Evolutionary conservation across 257 asterid genomes (phyloP), one percentile per base, ranked within the genome.

Genomic region (Solanum commersonii): DNA sequence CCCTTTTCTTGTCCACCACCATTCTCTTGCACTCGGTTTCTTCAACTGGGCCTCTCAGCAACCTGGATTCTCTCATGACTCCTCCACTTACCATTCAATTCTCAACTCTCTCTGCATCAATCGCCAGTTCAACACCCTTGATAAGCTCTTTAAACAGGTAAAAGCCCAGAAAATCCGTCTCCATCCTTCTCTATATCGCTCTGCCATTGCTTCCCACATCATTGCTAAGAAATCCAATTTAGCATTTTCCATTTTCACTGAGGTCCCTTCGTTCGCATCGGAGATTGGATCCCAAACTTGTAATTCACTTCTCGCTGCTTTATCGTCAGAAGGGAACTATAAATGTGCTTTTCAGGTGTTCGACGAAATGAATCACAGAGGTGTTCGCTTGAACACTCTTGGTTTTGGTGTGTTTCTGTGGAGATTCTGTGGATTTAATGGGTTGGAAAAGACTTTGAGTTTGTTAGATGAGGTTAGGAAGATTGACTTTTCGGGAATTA

Each of bases 31-130:
- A 25, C 88, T 92, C 74, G 99, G 99, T 79, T 96, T 96, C 96
- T 95, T 96, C 93, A 93, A 95, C 90, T 96, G 99, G 99, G 98
- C 98, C 5, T 90, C 99, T 78, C 99, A 96, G 89, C 99, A 95
- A 73, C 99, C 98, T 14, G 95, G 95, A 23, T 96, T 93, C 91
- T 89, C 92, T 33, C 99, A 96, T 90, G 91, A 93, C 65, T 79
- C 97, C 52, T 89, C 89, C 84, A 90, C 99, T 37, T 96, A 93
- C 46, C 94, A 92, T 73, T 93, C 98, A 81, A 86, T 96, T 87
- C 94, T 96, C 88, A 95, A 92, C 52, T 92, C 98, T 70, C 98
- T 96, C 84, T 92, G 95, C 93, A 16, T 89, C 71, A 90, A 96
- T 87, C 96, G 97, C 91, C 96, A 95, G 18, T 94, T 92, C 90